Percentiles rank a stretch among this genome's conserved stretches.
phyloP scores from a whole-genome alignment of 306 rosid species.

The Castanea crenata region DNA sequence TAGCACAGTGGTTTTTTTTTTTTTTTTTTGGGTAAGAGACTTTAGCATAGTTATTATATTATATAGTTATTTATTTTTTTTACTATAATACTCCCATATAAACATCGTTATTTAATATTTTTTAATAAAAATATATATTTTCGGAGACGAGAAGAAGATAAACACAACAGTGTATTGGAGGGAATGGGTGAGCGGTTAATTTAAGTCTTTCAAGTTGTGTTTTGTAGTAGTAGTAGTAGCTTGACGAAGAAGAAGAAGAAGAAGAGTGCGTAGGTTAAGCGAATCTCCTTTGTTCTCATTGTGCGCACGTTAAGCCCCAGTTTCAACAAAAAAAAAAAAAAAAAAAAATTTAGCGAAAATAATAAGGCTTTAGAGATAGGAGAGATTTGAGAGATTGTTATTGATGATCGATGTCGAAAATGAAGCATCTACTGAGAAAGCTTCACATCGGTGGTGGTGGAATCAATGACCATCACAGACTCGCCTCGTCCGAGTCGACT shows the following conservation, averaged over 20 bases:
- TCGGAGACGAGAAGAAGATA: neutral
- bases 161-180: conserved; percentile 35
- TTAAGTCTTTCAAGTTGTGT: conserved; percentile 37
- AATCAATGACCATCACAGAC: conserved; percentile 52
- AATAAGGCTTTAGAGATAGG: neutral
- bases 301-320: conserved; percentile 41
- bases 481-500: conserved; percentile 31
- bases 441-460: conserved; percentile 99
- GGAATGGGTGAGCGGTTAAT: conserved; percentile 64
- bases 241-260: conserved; percentile 61
- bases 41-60: no score
- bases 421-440: conserved; percentile 93
- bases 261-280: conserved; percentile 37
- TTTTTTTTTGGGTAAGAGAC: no score
- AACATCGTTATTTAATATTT: neutral
- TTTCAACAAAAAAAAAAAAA: conserved; percentile 6
- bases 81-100: no score
- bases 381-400: neutral
- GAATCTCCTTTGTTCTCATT: conserved; percentile 37
- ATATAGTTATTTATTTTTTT: no score
- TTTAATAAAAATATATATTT: neutral
- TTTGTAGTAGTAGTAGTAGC: conserved; percentile 7
- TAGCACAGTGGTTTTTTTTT: no score
- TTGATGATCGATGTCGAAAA: conserved; percentile 87
- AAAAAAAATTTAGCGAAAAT: neutral